A percentile compares a stretch with the other conserved stretches of the same genome.
phyloP scores from a whole-genome alignment of 2,329 filamentous ascomycete species.

The Dendryphion nanum region DNA sequence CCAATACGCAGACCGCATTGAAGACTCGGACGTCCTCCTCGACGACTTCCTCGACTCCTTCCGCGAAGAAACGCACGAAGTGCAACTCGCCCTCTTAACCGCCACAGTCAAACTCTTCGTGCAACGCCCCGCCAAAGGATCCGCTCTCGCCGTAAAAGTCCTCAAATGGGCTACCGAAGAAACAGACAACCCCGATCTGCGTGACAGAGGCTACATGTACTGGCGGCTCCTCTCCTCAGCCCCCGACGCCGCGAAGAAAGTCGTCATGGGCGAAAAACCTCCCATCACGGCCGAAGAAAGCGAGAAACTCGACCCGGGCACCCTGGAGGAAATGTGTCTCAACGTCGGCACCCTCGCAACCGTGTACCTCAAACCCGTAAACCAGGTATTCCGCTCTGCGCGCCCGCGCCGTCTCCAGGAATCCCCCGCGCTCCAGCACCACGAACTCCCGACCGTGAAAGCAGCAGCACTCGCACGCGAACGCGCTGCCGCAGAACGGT shows the following conservation, averaged over 20 bases:
- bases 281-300: conserved; percentile 88
- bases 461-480: conserved; percentile 40
- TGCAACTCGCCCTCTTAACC: conserved; percentile 89
- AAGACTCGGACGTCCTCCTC: conserved; percentile 89
- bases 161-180: conserved; percentile 99
- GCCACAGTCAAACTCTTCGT: conserved; percentile 98
- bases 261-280: conserved; percentile 98
- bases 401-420: conserved; percentile 76
- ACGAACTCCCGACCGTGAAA: conserved; percentile 59
- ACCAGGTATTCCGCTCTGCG: conserved; percentile 91
- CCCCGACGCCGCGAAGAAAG: conserved; percentile 76
- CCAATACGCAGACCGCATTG: conserved; percentile 94
- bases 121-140: conserved; percentile 90
- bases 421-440: conserved; percentile 80
- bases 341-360: conserved; percentile 95
- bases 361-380: conserved; percentile 95
- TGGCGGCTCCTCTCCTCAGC: conserved; percentile 95
- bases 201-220: conserved; percentile 98
- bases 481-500: conserved; percentile 30
- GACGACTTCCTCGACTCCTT: conserved; percentile 96
- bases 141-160: conserved; percentile 88
- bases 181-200: conserved; percentile 96
- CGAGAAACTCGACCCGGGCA: conserved; percentile 86
- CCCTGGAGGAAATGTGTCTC: conserved; percentile 94
- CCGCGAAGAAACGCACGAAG: conserved; percentile 90